These are phyloP conservation scores for Eucalyptus viminalis DNA, from an alignment of 345 rosid species.

Conservation along the genomic window DNA sequence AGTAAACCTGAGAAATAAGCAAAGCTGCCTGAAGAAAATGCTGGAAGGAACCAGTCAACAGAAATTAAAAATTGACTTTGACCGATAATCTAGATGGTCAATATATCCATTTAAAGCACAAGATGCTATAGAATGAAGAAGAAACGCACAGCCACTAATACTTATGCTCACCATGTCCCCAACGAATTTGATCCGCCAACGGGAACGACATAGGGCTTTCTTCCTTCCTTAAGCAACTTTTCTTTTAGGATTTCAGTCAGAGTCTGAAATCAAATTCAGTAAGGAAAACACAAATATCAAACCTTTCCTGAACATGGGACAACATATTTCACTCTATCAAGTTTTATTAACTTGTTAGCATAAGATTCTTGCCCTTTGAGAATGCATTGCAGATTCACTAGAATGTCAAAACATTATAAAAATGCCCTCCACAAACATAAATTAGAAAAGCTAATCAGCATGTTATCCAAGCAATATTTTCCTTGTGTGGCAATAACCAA, in stretches of 20 bases:
- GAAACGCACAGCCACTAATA: neutral
- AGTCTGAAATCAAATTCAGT: constrained; percentile 28
- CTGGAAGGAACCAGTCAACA: neutral
- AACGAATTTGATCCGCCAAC: constrained; percentile 92
- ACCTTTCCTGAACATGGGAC: neutral
- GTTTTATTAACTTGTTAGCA: neutral
- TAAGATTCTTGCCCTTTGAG: neutral
- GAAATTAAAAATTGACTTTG: neutral
- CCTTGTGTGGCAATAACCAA: neutral
- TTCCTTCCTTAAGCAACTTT: constrained; percentile 64
- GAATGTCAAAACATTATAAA: neutral
- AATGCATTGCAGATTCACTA: neutral
- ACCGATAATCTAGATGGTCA: neutral
- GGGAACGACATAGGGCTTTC: constrained; percentile 85
- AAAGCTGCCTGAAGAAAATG: neutral
- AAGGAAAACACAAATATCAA: neutral
- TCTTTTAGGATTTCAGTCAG: constrained; percentile 67
- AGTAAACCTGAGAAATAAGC: neutral
- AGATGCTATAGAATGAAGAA: neutral
- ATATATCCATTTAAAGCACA: neutral
- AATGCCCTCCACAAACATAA: neutral
- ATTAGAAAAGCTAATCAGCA: neutral
- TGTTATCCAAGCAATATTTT: neutral
- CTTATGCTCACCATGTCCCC: constrained; percentile 79
- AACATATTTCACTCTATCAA: neutral